phyloP scores from a whole-genome alignment of 116 monocot genomes.

The Zostera marina region DNA sequence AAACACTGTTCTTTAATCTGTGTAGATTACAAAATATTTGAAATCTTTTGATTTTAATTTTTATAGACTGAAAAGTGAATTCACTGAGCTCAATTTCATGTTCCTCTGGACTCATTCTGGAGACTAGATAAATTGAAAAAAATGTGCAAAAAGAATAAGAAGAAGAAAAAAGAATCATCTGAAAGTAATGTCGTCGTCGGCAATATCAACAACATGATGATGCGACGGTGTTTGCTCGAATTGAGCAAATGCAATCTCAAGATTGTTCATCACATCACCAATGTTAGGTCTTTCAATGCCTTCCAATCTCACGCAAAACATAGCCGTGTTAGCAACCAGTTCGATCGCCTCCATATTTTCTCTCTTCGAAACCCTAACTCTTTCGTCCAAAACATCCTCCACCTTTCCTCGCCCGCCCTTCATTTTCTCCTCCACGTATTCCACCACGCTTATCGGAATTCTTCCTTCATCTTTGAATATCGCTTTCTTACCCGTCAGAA shows the following conservation, averaged over 20 bases:
- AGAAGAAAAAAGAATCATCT: no score
- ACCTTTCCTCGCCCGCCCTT: slow-evolving; percentile 21
- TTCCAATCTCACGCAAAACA: slow-evolving; percentile 52
- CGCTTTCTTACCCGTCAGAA: slow-evolving; percentile 52
- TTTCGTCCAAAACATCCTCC: slow-evolving; percentile 33
- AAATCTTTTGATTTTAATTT: no score
- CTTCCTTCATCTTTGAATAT: slow-evolving; percentile 49
- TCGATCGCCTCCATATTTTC: slow-evolving; percentile 69
- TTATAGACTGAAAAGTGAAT: no score
- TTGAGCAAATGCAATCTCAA: slow-evolving; percentile 52
- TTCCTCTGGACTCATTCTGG: no score
- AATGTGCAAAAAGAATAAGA: no score
- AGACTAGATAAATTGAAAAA: no score
- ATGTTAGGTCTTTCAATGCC: slow-evolving; percentile 59
- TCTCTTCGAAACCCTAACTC: slow-evolving; percentile 12
- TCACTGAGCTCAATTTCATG: no score
- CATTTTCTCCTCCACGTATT: slow-evolving; percentile 20
- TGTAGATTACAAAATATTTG: no score
- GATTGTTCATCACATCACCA: slow-evolving; percentile 44
- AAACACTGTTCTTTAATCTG: no score
- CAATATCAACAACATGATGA: no score
- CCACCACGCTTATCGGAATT: slow-evolving; percentile 53
- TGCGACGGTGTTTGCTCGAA: slow-evolving; percentile 13
- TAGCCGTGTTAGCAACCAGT: slow-evolving; percentile 54
- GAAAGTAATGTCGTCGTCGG: no score